A percentile compares a stretch with the other conserved stretches of the same genome.
Evolutionary conservation across 805 yeast species (phyloP).

Genomic region (Metschnikowia peoriensis): DNA sequence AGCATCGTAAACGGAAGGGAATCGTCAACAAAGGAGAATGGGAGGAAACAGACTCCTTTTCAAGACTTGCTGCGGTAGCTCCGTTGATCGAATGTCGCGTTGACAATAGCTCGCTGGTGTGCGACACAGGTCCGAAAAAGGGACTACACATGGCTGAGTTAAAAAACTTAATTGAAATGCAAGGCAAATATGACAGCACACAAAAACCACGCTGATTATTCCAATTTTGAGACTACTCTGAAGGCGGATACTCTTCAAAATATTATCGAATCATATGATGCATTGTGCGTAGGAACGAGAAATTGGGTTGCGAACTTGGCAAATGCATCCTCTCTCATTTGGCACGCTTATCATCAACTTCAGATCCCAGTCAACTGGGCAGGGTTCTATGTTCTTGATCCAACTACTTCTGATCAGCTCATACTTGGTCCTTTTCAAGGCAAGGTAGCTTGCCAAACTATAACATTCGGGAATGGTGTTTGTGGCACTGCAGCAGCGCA

Average conservation of each 20-base stretch:
- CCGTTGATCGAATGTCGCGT: conserved; percentile 17
- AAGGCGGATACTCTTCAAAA: conserved; percentile 58
- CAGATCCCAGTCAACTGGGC: conserved; percentile 77
- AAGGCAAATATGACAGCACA: conserved; percentile 7
- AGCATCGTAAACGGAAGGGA: conserved; percentile 4
- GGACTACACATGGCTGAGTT: conserved; percentile 7
- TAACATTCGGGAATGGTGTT: conserved; percentile 78
- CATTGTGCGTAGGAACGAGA: conserved; percentile 57
- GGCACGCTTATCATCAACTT: conserved; percentile 80
- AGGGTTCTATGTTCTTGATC: conserved; percentile 73
- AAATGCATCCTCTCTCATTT: conserved; percentile 79
- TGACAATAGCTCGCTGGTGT: conserved; percentile 10
- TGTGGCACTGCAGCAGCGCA: conserved; percentile 81
- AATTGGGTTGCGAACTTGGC: conserved; percentile 92
- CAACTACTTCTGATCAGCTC: conserved; percentile 40
- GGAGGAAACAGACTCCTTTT: conserved; percentile 12
- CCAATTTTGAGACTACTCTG: conserved; percentile 46
- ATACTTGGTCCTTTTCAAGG: conserved; percentile 94
- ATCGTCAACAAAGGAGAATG: conserved; percentile 10
- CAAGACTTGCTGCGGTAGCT: conserved; percentile 8
- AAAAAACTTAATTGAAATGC: not conserved
- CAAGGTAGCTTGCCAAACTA: conserved; percentile 90
- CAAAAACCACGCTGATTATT: conserved; percentile 67
- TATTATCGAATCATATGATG: conserved; percentile 60
- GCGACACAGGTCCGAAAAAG: conserved; percentile 8